Evolutionary conservation across 495 filamentous ascomycete genomes (phyloP).

Genomic region (Aspergillus coremiiformis): DNA sequence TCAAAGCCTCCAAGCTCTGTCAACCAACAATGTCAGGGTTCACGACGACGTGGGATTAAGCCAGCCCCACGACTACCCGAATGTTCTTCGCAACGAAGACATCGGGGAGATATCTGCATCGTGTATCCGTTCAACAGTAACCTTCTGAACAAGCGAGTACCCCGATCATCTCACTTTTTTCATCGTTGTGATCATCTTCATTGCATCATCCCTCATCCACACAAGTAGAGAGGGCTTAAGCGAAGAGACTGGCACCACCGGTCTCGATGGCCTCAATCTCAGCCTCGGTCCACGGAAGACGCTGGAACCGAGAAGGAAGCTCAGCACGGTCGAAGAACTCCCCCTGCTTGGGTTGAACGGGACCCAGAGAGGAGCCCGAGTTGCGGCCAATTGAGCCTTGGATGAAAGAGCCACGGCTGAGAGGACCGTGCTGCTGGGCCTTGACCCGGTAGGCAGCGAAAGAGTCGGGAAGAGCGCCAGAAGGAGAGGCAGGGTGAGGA

Average conservation of each 20-base stretch:
- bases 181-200: constrained; percentile 11
- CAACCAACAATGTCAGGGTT: not conserved
- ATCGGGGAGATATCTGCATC: not conserved
- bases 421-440: constrained; percentile 89
- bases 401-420: constrained; percentile 42
- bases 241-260: constrained; percentile 69
- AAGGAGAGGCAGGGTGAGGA: constrained; percentile 59
- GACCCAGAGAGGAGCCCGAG: constrained; percentile 60
- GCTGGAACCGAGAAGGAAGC: constrained; percentile 73
- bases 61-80: constrained; percentile 1
- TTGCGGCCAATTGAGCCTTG: constrained; percentile 54
- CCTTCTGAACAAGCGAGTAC: not conserved
- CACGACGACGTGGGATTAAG: not conserved
- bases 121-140: not conserved
- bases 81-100: not conserved
- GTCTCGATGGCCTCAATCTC: constrained; percentile 96
- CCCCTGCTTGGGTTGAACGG: constrained; percentile 62
- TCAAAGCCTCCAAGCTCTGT: not conserved
- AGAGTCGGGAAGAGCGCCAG: constrained; percentile 52
- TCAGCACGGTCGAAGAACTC: constrained; percentile 84
- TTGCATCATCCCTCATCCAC: constrained; percentile 12
- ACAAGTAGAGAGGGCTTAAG: constrained; percentile 22
- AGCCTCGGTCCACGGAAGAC: constrained; percentile 58
- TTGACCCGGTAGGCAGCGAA: constrained; percentile 89
- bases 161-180: constrained; percentile 6